Evolutionary conservation across 208 protist species (phyloP), one percentile per base, ranked within the genome.

Genomic region (Trypanosomatidae sp.): DNA sequence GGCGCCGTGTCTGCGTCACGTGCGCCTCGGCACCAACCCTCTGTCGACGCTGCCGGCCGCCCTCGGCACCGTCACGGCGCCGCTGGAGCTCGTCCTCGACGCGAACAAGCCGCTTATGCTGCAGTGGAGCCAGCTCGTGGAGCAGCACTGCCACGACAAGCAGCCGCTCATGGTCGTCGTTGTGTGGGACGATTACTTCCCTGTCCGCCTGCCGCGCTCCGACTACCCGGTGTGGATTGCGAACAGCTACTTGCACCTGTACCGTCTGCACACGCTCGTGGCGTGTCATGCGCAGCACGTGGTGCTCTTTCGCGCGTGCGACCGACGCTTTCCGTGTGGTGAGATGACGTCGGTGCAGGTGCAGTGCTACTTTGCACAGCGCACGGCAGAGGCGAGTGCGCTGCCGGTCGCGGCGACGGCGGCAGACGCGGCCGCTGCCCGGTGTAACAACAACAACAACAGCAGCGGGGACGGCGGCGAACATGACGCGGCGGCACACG

Each of bases 171-270:
- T 23, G 11, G 63, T 66, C 0, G 51, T 73, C 22, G 64, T 89
- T 24, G 58, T 73, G 22, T 89, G 80, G 80, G 75, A 89, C 43
- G 74, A 89, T 48, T 75, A 71, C 46, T 89, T 80, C 47, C 80
- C 80, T 1, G 66, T 61, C 16, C 61, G 56, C 40, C 47, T 66
- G 30, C 48, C 51, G 2, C 42, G 33, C 40, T 46, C 49, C 22
- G 51, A 54, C 23, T 54, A 53, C 5, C 40, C 61, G 16, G 57
- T 78, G 43, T 83, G 73, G 69, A 53, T 83, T 27, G 73, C 64
- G n/a, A 64, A 37, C 10, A 65, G 59, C 45, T 44, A 43, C 53
- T 43, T 78, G 38, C 30, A 41, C 15, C 30, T 70, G 21, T 83
- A 83, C 48, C 67, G 51, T 30, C 27, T 54, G 21, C 46, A 62